Evolutionary conservation across 2,329 filamentous ascomycete genomes (phyloP).

Genomic region (Xylariaceae sp.): DNA sequence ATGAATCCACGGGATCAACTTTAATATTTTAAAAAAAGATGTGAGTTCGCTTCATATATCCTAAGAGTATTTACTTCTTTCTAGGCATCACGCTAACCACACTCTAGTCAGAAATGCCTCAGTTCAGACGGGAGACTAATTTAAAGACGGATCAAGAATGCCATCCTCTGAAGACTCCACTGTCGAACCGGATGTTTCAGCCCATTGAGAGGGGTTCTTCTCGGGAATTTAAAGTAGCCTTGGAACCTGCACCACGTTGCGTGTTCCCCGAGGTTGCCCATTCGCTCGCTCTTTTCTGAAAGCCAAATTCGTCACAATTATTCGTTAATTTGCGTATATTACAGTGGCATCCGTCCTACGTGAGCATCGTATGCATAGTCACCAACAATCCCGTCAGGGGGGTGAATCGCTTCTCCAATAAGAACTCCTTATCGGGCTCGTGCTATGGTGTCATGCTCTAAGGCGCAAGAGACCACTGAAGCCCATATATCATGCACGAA

Average conservation of each 20-base stretch:
- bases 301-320: background rate
- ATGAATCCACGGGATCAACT: too few species aligned
- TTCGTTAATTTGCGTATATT: constrained; percentile 17
- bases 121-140: background rate
- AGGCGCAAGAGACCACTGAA: constrained; percentile 8
- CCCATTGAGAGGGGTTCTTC: constrained; percentile 14
- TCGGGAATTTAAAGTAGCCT: constrained; percentile 5
- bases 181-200: constrained; percentile 25
- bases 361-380: constrained; percentile 7
- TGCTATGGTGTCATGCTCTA: background rate
- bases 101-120: constrained; percentile 17
- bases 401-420: constrained; percentile 15
- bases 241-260: constrained; percentile 10
- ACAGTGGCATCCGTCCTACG: constrained; percentile 19
- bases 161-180: constrained; percentile 16
- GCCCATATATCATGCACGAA: constrained; percentile 20
- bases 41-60: too few species aligned
- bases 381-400: constrained; percentile 4
- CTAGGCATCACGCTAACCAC: background rate
- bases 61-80: background rate
- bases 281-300: background rate
- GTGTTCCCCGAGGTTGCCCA: background rate
- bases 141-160: constrained; percentile 5
- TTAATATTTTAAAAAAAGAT: too few species aligned
- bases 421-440: background rate